Conservation (phyloP, 148 eudicot species). For the Arctostaphylos glauca region DNA sequence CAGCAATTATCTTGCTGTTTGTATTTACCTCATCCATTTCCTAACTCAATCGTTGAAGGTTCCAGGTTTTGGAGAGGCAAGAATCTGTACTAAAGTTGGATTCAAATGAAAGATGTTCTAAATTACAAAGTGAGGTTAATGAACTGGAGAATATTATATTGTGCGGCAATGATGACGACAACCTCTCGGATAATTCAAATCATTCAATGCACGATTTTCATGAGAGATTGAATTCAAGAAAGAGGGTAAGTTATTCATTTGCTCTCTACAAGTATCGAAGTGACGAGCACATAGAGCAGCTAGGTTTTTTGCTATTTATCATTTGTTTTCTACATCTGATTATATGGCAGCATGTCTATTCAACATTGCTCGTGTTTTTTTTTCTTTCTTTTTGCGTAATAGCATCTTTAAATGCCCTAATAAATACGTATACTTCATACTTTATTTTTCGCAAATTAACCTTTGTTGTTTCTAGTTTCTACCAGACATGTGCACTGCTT, state of each 20-base stretch:
- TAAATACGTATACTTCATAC: not conserved
- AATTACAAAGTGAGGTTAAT: constrained; percentile 33
- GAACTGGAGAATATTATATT: constrained; percentile 33
- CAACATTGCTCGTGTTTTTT: not conserved
- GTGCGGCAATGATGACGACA: constrained; percentile 16
- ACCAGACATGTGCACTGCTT: not conserved
- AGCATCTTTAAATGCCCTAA: not conserved
- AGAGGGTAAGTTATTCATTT: constrained; percentile 33
- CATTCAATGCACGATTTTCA: constrained; percentile 20
- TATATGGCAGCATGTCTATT: not conserved
- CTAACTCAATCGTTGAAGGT: constrained; percentile 13
- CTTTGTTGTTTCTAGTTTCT: not conserved
- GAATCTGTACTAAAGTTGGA: constrained; percentile 21
- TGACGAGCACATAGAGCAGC: not conserved
- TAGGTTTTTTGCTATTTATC: constrained; percentile 3
- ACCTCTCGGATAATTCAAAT: constrained; percentile 18
- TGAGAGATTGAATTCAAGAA: constrained; percentile 39
- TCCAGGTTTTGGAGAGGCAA: constrained; percentile 32
- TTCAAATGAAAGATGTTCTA: constrained; percentile 17
- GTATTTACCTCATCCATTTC: not conserved
- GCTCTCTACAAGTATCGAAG: not conserved
- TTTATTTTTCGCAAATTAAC: not conserved
- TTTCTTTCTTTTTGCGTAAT: not conserved
- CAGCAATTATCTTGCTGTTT: constrained; percentile 4
- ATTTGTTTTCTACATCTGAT: constrained; percentile 5